phyloP scores from a whole-genome alignment of 805 yeast species.

The Alloascoidea africana region DNA sequence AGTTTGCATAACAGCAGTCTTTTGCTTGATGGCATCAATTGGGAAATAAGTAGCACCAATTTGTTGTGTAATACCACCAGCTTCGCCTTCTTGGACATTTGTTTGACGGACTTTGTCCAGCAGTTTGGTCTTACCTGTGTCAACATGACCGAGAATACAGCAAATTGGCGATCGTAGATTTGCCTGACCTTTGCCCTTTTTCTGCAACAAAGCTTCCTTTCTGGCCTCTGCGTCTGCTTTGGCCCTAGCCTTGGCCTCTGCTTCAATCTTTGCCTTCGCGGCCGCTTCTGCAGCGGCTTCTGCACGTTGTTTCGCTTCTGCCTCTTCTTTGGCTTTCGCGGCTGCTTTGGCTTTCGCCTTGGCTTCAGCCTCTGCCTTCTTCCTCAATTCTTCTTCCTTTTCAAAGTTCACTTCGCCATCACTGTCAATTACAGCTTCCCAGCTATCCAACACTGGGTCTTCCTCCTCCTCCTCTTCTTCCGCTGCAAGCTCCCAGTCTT shows the following conservation, averaged over 20 bases:
- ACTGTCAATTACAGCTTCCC: slow-evolving; percentile 54
- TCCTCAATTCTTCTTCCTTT: slow-evolving; percentile 15
- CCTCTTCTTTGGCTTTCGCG: slow-evolving; percentile 17
- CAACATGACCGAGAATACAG: slow-evolving; percentile 98
- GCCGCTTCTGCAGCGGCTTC: slow-evolving; percentile 14
- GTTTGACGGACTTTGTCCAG: slow-evolving; percentile 97
- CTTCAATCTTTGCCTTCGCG: slow-evolving; percentile 11
- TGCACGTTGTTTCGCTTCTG: slow-evolving; percentile 17
- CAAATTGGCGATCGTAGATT: slow-evolving; percentile 97
- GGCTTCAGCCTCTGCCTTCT: slow-evolving; percentile 8
- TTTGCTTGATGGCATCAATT: slow-evolving; percentile 78
- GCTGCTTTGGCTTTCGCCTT: slow-evolving; percentile 16
- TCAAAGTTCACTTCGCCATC: slow-evolving; percentile 34
- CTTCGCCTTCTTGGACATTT: slow-evolving; percentile 99
- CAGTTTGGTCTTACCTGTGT: slow-evolving; percentile 97
- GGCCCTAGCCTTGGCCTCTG: slow-evolving; percentile 16
- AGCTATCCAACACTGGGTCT: slow-evolving; percentile 61
- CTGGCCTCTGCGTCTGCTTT: slow-evolving; percentile 17
- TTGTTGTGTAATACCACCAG: slow-evolving; percentile 99
- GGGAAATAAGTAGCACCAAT: slow-evolving; percentile 99
- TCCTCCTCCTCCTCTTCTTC: slow-evolving; percentile 25
- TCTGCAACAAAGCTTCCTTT: slow-evolving; percentile 18
- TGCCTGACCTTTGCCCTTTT: slow-evolving; percentile 21
- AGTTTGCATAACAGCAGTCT: slow-evolving; percentile 82
- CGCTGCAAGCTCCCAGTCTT: slow-evolving; percentile 10